Evolutionary conservation across 2,329 filamentous ascomycete genomes (phyloP).

Genomic region (Cladophialophora exuberans): DNA sequence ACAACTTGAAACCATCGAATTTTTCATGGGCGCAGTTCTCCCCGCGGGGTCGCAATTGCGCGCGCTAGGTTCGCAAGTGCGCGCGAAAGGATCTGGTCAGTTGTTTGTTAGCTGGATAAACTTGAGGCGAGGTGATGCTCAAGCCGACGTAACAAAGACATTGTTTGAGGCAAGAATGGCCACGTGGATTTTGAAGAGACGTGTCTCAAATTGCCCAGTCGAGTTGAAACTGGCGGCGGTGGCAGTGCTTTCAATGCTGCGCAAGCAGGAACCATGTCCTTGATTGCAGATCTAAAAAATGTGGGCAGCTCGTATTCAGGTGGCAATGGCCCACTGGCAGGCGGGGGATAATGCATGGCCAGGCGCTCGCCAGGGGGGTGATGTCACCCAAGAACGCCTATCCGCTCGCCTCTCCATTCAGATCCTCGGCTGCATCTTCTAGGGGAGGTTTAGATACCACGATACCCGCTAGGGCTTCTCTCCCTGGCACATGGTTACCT

Average conservation of each 20-base stretch:
- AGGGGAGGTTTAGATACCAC: no score
- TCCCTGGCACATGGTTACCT: no score
- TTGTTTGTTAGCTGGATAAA: not conserved
- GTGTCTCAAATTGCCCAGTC: constrained; percentile 16
- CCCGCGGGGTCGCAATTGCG: not conserved
- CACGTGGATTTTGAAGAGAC: not conserved
- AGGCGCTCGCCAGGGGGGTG: no score
- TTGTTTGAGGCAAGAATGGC: not conserved
- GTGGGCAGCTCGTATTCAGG: no score
- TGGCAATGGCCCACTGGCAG: no score
- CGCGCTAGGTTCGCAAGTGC: not conserved
- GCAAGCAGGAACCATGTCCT: not conserved
- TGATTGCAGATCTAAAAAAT: no score
- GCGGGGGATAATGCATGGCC: no score
- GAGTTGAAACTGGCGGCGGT: constrained; percentile 1
- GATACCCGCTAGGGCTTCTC: no score
- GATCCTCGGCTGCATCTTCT: no score
- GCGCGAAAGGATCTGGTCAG: not conserved
- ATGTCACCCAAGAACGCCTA: no score
- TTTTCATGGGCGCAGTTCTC: constrained; percentile 15
- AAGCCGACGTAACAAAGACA: not conserved
- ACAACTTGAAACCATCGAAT: not conserved
- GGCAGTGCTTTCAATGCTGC: constrained; percentile 14
- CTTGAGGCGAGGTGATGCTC: not conserved
- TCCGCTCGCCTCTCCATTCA: no score